phyloP scores from a whole-genome alignment of 1,284 basidiomycete genomes.

The Coniferiporia weirii region DNA sequence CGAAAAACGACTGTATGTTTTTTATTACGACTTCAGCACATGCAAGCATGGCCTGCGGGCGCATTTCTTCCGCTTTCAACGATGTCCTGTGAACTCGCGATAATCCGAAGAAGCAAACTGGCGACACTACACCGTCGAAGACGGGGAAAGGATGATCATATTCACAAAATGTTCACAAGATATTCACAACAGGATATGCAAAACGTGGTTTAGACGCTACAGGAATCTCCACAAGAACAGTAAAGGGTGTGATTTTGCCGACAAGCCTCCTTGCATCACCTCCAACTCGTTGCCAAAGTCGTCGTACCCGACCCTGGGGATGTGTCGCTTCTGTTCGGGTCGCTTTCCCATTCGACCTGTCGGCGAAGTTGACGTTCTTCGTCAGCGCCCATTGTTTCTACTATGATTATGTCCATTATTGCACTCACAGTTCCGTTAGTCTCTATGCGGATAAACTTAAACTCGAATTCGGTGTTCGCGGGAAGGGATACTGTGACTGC shows the following conservation, averaged over 20 bases:
- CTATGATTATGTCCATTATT: neutral
- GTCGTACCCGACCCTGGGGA: conserved; percentile 37
- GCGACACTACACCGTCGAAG: no score
- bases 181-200: no score
- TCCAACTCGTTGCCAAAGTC: conserved; percentile 28
- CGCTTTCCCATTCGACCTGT: conserved; percentile 48
- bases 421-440: conserved; percentile 45
- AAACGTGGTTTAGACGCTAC: no score
- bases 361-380: neutral
- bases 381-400: neutral
- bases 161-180: no score
- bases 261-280: conserved; percentile 17
- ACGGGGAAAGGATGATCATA: no score
- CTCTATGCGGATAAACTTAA: conserved; percentile 58
- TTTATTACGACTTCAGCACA: neutral
- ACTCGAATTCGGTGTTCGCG: conserved; percentile 44
- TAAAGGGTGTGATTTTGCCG: no score
- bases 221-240: no score
- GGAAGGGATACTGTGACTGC: conserved; percentile 44
- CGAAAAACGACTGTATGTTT: neutral
- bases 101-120: neutral
- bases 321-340: conserved; percentile 48
- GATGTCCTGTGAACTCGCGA: neutral
- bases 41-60: conserved; percentile 5
- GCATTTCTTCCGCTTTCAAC: neutral